Evolutionary conservation across 768 basidiomycete genomes (phyloP).

Genomic region (Termitomyces bulborhizus): DNA sequence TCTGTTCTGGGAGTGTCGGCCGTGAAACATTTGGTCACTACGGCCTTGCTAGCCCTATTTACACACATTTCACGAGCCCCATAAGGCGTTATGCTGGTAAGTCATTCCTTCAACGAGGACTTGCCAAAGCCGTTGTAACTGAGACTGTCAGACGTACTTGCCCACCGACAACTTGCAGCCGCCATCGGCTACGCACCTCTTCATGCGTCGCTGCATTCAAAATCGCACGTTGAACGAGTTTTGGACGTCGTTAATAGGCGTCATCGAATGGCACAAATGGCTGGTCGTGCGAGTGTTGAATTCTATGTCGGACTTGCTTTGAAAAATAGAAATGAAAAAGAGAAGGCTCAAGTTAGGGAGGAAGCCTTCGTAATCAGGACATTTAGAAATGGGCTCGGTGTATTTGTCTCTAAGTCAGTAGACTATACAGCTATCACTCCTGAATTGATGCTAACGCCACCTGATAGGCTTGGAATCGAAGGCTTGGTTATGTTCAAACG

Average conservation of each 20-base stretch:
- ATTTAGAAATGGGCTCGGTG: slow-evolving; percentile 94
- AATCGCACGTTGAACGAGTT: slow-evolving; percentile 79
- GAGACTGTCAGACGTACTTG: slow-evolving; percentile 70
- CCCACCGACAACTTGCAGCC: slow-evolving; percentile 88
- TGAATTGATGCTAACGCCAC: not conserved
- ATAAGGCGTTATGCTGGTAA: slow-evolving; percentile 92
- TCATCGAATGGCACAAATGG: slow-evolving; percentile 97
- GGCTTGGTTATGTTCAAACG: slow-evolving; percentile 93
- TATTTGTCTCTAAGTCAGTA: slow-evolving; percentile 88
- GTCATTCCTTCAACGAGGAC: slow-evolving; percentile 9
- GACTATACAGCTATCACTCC: not conserved
- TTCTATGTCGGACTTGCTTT: slow-evolving; percentile 95
- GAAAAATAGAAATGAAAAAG: slow-evolving; percentile 54
- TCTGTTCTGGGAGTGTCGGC: slow-evolving; percentile 90
- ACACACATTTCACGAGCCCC: slow-evolving; percentile 98
- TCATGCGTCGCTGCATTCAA: slow-evolving; percentile 84
- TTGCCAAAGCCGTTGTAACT: not conserved
- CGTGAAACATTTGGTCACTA: slow-evolving; percentile 95
- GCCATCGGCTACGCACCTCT: slow-evolving; percentile 81
- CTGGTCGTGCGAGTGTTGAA: slow-evolving; percentile 92
- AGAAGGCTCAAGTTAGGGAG: slow-evolving; percentile 48
- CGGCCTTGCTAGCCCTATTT: slow-evolving; percentile 94
- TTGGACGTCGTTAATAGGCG: slow-evolving; percentile 84
- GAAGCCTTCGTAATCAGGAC: slow-evolving; percentile 92
- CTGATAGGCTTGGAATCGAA: slow-evolving; percentile 79